Evolutionary conservation across 169 alveolate species (phyloP), one percentile per base, ranked within the genome.

Genomic region (Eimeria maxima): DNA sequence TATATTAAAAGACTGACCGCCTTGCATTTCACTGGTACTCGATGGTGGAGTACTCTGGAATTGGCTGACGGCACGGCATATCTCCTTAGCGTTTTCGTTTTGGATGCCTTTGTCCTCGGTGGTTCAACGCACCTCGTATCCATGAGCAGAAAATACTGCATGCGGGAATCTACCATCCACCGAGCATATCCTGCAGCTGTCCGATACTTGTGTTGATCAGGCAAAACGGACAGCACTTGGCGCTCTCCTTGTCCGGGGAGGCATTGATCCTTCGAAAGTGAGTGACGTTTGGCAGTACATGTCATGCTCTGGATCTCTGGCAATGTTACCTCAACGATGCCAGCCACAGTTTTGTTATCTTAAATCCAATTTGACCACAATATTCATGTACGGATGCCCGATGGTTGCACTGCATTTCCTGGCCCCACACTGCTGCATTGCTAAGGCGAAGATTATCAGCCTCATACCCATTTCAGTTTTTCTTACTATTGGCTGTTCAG

Each of bases 251-350:
- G 29, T 47, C 29, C 74, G 67, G 55, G 91, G 76, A 83, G 91
- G 91, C 53, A 38, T 83, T 60, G 91, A 83, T 38, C 91, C 91
- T 10, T 14, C 76, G 57, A 47, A 83, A 76, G 91, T 83, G 29
- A 20, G 91, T n/a, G 91, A 27, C 67, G 24, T 8, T n/a, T 45
- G 45, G 45, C 24, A 22, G 20, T 24, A 5, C 14, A 11, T 73
- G 18, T 3, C 7, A 76, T 24, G 53, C 29, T 47, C 45, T 0
- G 47, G 45, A 67, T 8, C n/a, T 0, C 76, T 67, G 44, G 0
- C 11, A 20, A 14, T 71, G 81, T 13, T 33, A 14, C 81, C 53
- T 38, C 53, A 14, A 10, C 53, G 55, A 38, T 13, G 55, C 83
- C 55, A 73, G 83, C 29, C 4, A 53, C 53, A 73, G 4, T 38